phyloP scores from a whole-genome alignment of 78 protist species.

The Anaeramoeba ignava region DNA sequence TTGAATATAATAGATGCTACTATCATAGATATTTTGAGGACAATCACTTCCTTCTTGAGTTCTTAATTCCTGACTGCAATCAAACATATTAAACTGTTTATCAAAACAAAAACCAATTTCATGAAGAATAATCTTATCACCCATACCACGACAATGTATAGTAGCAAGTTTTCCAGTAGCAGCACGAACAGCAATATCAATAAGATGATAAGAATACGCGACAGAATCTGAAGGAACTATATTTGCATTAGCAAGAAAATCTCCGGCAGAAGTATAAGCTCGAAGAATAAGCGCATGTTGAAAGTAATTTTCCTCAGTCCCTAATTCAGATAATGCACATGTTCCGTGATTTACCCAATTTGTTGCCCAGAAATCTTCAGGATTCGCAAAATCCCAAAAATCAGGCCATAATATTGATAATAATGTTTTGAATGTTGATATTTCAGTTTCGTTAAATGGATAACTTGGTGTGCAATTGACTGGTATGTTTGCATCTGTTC shows the following conservation, averaged over 20 bases:
- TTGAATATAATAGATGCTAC: background rate
- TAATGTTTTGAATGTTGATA: background rate
- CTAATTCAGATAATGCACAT: background rate
- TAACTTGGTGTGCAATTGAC: background rate
- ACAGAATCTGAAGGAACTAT: background rate
- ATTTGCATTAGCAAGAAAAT: background rate
- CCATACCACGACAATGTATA: background rate
- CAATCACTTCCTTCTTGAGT: background rate
- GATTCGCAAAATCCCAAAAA: background rate
- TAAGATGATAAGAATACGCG: background rate
- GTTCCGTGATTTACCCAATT: background rate
- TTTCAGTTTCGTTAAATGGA: background rate
- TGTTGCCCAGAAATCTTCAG: background rate
- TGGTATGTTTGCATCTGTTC: background rate
- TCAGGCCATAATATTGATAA: background rate
- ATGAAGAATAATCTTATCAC: background rate
- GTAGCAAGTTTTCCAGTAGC: background rate
- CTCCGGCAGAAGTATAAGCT: background rate
- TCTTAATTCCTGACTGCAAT: background rate
- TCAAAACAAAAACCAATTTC: conserved; percentile 1
- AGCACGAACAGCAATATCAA: background rate
- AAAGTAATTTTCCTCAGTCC: background rate
- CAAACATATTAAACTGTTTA: background rate
- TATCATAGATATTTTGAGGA: background rate
- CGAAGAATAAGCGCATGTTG: background rate